phyloP scores from a whole-genome alignment of 371 early-diverging fungal species.

The Mortierella sp. region DNA sequence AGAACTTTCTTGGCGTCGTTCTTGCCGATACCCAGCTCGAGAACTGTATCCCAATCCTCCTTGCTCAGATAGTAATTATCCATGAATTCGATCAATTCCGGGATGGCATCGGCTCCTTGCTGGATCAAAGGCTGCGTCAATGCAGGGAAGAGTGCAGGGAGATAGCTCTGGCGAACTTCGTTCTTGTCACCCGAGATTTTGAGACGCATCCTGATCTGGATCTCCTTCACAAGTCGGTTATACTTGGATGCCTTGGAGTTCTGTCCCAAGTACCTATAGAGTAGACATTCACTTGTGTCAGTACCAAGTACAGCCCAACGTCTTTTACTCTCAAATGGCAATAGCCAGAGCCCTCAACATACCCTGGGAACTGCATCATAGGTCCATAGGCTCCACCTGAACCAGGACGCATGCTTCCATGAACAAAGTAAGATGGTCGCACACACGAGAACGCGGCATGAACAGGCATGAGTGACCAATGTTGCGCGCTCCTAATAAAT shows the following conservation, averaged over 20 bases:
- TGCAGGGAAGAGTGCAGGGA: conserved; percentile 77
- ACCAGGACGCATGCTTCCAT: conserved; percentile 62
- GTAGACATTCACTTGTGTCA: too few species aligned
- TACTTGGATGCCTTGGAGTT: conserved; percentile 87
- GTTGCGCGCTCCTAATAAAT: conserved; percentile 53
- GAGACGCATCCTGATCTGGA: conserved; percentile 86
- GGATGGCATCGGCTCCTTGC: conserved; percentile 70
- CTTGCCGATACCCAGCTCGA: conserved; percentile 77
- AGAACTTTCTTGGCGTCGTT: conserved; percentile 59
- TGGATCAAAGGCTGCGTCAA: conserved; percentile 73
- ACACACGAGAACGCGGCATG: conserved; percentile 94
- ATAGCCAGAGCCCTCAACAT: neutral
- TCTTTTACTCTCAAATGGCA: too few species aligned
- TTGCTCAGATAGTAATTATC: conserved; percentile 89
- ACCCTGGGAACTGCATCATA: conserved; percentile 42
- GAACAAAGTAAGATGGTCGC: conserved; percentile 83
- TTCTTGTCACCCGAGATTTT: conserved; percentile 84
- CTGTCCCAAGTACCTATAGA: conserved; percentile 91
- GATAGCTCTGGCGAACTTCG: conserved; percentile 86
- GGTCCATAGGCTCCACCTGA: conserved; percentile 51
- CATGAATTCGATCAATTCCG: conserved; percentile 83
- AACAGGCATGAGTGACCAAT: conserved; percentile 93
- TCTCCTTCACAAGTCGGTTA: conserved; percentile 77
- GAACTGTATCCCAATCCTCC: conserved; percentile 88
- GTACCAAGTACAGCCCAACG: too few species aligned